Percentiles rank a stretch among this genome's conserved stretches.
Evolutionary conservation across 1,284 basidiomycete genomes (phyloP).

Genomic region (Trametes pubescens): DNA sequence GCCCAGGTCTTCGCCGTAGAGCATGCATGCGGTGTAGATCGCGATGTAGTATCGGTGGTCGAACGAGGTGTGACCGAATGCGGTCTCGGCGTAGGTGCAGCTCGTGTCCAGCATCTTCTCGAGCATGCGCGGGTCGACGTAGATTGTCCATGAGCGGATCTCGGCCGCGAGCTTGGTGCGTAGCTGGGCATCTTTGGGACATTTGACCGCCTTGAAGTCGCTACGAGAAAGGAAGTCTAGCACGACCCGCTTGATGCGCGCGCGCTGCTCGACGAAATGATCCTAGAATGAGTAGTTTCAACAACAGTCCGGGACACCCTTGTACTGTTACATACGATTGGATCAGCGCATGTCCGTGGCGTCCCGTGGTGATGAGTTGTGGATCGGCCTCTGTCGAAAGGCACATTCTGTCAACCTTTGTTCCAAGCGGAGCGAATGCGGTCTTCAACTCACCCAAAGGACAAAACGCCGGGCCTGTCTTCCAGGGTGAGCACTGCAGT

Average conservation of each 20-base stretch:
- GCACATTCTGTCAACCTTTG: neutral
- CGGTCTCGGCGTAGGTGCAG: conserved; percentile 30
- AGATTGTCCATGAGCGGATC: conserved; percentile 16
- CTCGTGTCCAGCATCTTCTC: conserved; percentile 30
- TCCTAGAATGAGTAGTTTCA: neutral
- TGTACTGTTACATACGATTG: neutral
- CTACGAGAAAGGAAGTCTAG: conserved; percentile 18
- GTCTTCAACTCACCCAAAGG: neutral
- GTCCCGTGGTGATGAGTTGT: neutral
- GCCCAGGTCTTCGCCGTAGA: conserved; percentile 32
- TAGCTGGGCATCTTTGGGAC: conserved; percentile 13
- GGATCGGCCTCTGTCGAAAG: neutral
- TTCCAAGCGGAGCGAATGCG: neutral
- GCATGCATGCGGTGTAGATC: conserved; percentile 33
- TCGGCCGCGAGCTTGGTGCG: conserved; percentile 19
- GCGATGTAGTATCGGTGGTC: conserved; percentile 33
- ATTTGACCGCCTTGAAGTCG: conserved; percentile 15
- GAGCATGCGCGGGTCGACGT: conserved; percentile 21
- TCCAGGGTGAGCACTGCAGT: neutral
- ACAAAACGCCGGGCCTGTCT: neutral
- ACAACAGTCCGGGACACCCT: neutral
- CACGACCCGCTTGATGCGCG: conserved; percentile 9
- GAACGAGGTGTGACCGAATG: conserved; percentile 25
- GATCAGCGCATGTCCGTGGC: neutral
- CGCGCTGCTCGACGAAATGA: neutral